Base-by-base conservation (phyloP, 371 early-diverging fungal genomes). In the Mucor indicus region DNA sequence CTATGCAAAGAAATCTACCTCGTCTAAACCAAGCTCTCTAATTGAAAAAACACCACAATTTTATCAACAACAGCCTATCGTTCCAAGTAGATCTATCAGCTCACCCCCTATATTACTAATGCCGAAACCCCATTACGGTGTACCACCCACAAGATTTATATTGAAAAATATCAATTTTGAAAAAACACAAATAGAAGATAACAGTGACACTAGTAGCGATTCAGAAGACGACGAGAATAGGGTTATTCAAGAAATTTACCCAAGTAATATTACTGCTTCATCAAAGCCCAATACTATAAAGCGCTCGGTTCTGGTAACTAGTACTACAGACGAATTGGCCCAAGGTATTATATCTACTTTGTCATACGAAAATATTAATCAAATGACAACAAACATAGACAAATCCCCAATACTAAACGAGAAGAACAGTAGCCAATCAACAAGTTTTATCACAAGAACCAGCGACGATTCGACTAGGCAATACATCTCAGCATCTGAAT, bases 61-160 rank as follows among this genome's bases (percentile, higher is more conserved):
- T 27, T 21, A 36, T 10, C 45, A 44, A 16, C 31, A 29, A 15
- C 19, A 30, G 13, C 35, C 32, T 6, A 17, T 43, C 8, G 27
- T 19, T 19, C 43, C 43, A 6, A 24, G 32, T 35, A 24, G 54
- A 48, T 55, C 48, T 19, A 37, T 48, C 17, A 55, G 55, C 16
- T 48, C 44, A 12, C 57, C 53, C 25, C 53, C 53, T 32, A 25
- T 37, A 11, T 24, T 51, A 12, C 25, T 52, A 2, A 57, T 57
- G 58, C 52, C 58, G 6, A 57, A 51, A 44, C 57, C 57, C 17
- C 17, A 38, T 21, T 37, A 57, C 36, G 25, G 50, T 29, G n/a
- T 57, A 10, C 47, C 51, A 12, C 57, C 52, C 12, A 57, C 57
- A n/a, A 23, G 41, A 29, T 40, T 30, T 31, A 20, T 57, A 1